Percentiles rank a stretch among this genome's conserved stretches.
phyloP scores from a whole-genome alignment of 495 filamentous ascomycete genomes.

The Copromyces sp. region DNA sequence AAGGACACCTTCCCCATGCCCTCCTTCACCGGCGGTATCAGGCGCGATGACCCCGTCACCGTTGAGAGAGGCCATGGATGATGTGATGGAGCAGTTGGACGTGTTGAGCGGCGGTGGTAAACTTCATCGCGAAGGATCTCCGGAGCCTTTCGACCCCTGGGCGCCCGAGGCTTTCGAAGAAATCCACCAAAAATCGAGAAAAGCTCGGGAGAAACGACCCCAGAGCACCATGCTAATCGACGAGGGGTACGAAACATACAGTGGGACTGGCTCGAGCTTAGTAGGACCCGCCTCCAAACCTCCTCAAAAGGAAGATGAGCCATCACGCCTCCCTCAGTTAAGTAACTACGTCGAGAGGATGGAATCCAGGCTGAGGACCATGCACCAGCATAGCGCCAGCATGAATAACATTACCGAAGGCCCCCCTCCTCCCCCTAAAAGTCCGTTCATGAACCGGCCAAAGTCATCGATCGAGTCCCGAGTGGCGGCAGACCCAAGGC shows the following conservation, averaged over 20 bases:
- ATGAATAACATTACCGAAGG: slow-evolving; percentile 38
- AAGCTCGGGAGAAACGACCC: slow-evolving; percentile 40
- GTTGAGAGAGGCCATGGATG: slow-evolving; percentile 88
- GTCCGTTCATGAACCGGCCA: slow-evolving; percentile 32
- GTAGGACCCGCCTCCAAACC: slow-evolving; percentile 25
- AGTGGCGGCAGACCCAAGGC: slow-evolving; percentile 22
- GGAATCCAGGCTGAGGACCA: slow-evolving; percentile 66
- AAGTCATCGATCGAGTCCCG: slow-evolving; percentile 40
- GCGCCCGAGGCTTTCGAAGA: slow-evolving; percentile 80
- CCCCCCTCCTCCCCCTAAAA: slow-evolving; percentile 57
- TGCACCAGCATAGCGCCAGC: slow-evolving; percentile 52
- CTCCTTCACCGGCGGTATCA: slow-evolving; percentile 51
- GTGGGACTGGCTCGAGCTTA: slow-evolving; percentile 36
- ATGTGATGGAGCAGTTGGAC: slow-evolving; percentile 92
- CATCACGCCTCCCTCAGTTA: slow-evolving; percentile 45
- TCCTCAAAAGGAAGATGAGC: slow-evolving; percentile 42
- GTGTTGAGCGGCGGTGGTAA: slow-evolving; percentile 64
- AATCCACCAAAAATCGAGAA: slow-evolving; percentile 33
- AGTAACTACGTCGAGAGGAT: slow-evolving; percentile 82
- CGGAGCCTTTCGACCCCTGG: slow-evolving; percentile 68
- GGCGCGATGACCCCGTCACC: slow-evolving; percentile 78
- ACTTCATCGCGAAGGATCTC: slow-evolving; percentile 25
- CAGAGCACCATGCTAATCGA: slow-evolving; percentile 55
- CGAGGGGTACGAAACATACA: slow-evolving; percentile 44
- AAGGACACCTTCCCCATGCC: slow-evolving; percentile 41